A percentile compares a stretch with the other conserved stretches of the same genome.
phyloP scores from a whole-genome alignment of 2,329 filamentous ascomycete genomes.

The Chrysoporthe cubensis region DNA sequence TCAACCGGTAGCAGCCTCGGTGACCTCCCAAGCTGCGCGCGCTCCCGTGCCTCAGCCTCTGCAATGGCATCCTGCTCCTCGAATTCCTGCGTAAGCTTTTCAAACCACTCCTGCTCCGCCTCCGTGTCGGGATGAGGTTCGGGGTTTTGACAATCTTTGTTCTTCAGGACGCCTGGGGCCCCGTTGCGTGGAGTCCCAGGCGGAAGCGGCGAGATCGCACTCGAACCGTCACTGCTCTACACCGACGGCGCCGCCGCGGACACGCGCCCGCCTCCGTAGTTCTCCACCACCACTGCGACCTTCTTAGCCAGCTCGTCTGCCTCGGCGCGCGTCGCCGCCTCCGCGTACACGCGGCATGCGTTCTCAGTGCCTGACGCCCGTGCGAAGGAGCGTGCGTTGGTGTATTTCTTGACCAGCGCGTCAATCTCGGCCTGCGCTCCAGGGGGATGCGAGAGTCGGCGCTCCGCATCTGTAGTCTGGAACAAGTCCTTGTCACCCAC shows the following conservation, averaged over 20 bases:
- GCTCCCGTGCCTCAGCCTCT: background rate
- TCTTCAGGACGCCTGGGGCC: background rate
- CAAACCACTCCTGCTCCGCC: background rate
- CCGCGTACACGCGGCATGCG: slow-evolving; percentile 92
- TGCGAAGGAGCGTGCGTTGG: slow-evolving; percentile 86
- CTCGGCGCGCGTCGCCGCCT: slow-evolving; percentile 86
- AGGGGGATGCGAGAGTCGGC: slow-evolving; percentile 77
- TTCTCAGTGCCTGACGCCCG: slow-evolving; percentile 95
- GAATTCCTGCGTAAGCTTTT: background rate
- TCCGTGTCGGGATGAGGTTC: background rate
- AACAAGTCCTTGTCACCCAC: slow-evolving; percentile 88
- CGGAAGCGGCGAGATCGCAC: slow-evolving; percentile 6
- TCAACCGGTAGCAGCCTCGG: background rate
- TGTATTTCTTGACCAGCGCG: slow-evolving; percentile 85
- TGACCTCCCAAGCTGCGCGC: background rate
- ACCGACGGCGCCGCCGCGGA: slow-evolving; percentile 18
- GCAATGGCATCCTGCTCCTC: slow-evolving; percentile 5
- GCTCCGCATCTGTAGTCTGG: slow-evolving; percentile 89
- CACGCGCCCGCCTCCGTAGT: slow-evolving; percentile 49
- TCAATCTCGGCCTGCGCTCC: slow-evolving; percentile 88
- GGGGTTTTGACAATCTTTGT: background rate
- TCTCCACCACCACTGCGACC: slow-evolving; percentile 75
- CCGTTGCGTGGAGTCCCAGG: background rate
- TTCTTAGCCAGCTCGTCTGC: slow-evolving; percentile 88
- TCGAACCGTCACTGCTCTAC: slow-evolving; percentile 26